Base-by-base conservation (phyloP, 768 basidiomycete species). In the Suillus placidus region DNA sequence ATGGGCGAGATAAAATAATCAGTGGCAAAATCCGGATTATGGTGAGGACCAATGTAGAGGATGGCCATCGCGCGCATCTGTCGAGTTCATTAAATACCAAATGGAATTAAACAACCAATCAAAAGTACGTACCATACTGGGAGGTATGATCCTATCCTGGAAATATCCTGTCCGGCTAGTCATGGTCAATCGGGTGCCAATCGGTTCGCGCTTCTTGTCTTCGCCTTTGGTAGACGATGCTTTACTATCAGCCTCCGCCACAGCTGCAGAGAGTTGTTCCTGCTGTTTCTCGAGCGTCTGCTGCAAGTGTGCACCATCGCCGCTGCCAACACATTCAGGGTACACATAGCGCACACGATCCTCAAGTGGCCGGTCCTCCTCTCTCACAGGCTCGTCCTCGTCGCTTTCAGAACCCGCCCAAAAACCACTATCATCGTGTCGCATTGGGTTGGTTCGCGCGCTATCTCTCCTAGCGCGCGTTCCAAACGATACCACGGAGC, bases 61-160 rank as follows among this genome's bases (percentile, higher is more conserved):
- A 97, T 96, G 4, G 97, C 97, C 97, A 99, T 99, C 0, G 97
- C 96, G 42, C 97, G 93, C 94, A 98, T 98, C 97, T 99, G 52
- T 64, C 42, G n/a, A 55, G 18, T n/a, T 30, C 63, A n/a, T 30
- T 38, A 43, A 67, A 62, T 37, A 58, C 58, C 47, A 45, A 30
- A 14, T 40, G 4, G 40, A 13, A 16, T 30, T 12, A 13, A 37
- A 63, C 14, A 43, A 68, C 37, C 18, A 12, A n/a, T 37, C 23
- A 30, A 64, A 56, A 16, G 35, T 20, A 79, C 93, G 72, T 74
- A 97, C 97, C 96, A 99, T 98, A 72, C 91, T 93, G 0, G 97
- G 97, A 4, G 95, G 90, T 66, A 99, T 87, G 71, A 98, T 92
- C 61, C 94, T 82, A 72, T 98, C 95, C 76, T 95, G 94, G 81